Evolutionary conservation across 2,329 filamentous ascomycete species (phyloP).

Genomic region (Venturia pyrina): DNA sequence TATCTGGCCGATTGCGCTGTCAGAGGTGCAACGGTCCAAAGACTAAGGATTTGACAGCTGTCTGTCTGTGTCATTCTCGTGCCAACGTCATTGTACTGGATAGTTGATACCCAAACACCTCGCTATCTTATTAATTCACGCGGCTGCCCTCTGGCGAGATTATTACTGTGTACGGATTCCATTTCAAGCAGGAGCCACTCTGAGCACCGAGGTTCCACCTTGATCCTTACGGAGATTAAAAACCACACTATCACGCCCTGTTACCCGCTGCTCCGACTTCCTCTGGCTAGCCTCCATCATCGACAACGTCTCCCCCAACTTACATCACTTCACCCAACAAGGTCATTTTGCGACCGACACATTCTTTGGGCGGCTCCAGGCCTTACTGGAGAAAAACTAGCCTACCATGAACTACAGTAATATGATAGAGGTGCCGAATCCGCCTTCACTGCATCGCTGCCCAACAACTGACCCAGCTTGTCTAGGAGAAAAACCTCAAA

Average conservation of each 20-base stretch:
- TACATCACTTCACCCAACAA: not conserved
- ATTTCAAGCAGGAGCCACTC: not conserved
- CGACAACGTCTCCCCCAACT: not conserved
- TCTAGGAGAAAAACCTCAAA: slow-evolving; percentile 13
- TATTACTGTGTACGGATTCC: not conserved
- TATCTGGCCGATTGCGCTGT: too few relatives aligned
- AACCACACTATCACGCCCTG: not conserved
- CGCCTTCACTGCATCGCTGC: slow-evolving; percentile 13
- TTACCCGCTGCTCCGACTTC: not conserved
- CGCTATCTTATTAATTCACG: not conserved
- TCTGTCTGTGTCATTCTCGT: not conserved
- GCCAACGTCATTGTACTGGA: not conserved
- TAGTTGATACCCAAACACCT: too few relatives aligned
- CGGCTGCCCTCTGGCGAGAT: not conserved
- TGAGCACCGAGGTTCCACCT: not conserved
- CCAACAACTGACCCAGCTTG: not conserved
- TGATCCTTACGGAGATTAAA: not conserved
- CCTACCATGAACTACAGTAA: slow-evolving; percentile 32
- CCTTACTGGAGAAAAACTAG: not conserved
- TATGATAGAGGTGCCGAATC: slow-evolving; percentile 34
- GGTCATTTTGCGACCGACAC: not conserved
- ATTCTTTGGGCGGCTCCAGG: not conserved
- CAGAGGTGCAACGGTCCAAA: too few relatives aligned
- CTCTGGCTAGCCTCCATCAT: not conserved
- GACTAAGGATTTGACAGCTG: not conserved